Conservation (phyloP, 2,329 filamentous ascomycete species). For the Fusarium piperis region DNA sequence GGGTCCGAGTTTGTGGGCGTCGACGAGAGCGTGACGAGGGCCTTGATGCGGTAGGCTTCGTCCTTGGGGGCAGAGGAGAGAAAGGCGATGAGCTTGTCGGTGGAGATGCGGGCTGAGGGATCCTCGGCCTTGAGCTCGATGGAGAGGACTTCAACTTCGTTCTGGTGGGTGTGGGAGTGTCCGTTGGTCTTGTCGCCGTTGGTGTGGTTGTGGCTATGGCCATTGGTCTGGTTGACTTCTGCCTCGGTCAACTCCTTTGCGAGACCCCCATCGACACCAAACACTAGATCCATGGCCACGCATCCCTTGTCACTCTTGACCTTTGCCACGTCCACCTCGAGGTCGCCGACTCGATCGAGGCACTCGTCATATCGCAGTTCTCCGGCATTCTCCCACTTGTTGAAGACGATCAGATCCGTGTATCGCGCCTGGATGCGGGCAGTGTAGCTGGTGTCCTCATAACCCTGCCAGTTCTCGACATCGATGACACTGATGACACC, state of each 20-base stretch:
- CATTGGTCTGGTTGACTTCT: slow-evolving; percentile 44
- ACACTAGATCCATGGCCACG: slow-evolving; percentile 81
- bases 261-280: slow-evolving; percentile 88
- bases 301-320: slow-evolving; percentile 85
- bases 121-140: slow-evolving; percentile 69
- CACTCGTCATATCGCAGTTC: slow-evolving; percentile 82
- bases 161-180: slow-evolving; percentile 69
- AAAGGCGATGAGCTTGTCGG: slow-evolving; percentile 72
- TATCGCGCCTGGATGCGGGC: slow-evolving; percentile 88
- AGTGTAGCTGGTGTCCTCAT: slow-evolving; percentile 90
- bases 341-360: slow-evolving; percentile 79
- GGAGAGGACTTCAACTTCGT: slow-evolving; percentile 92
- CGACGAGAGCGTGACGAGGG: slow-evolving; percentile 61
- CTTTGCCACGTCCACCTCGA: slow-evolving; percentile 83
- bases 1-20: slow-evolving; percentile 62
- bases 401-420: slow-evolving; percentile 90
- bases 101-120: slow-evolving; percentile 56
- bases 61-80: slow-evolving; percentile 84
- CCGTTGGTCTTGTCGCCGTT: slow-evolving; percentile 49
- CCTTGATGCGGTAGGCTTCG: slow-evolving; percentile 96
- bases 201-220: slow-evolving; percentile 49
- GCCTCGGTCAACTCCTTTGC: slow-evolving; percentile 64
- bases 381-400: slow-evolving; percentile 86
- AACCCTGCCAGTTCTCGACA: slow-evolving; percentile 94
- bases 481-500: slow-evolving; percentile 91